A percentile compares a stretch with the other conserved stretches of the same genome.
These are phyloP conservation scores for Nymphaea colorata DNA, from an alignment of 164 flowering plant species.

Conservation along the genomic window DNA sequence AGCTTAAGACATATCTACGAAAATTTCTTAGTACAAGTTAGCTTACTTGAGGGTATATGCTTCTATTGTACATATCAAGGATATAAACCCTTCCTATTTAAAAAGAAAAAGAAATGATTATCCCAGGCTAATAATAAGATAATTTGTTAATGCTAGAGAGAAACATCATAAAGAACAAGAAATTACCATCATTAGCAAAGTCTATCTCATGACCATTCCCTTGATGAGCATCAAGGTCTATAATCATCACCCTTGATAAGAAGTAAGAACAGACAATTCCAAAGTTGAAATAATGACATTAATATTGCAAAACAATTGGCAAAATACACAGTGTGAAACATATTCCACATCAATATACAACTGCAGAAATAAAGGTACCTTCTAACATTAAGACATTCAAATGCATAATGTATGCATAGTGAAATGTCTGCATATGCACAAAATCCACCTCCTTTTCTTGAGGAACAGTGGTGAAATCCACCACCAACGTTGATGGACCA, in stretches of 20 bases:
- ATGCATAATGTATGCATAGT: slow-evolving; percentile 78
- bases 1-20: background rate
- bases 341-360: no score
- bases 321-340: no score
- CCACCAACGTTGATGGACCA: slow-evolving; percentile 99
- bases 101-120: background rate
- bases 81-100: slow-evolving; percentile 76
- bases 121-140: slow-evolving; percentile 6
- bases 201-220: slow-evolving; percentile 97
- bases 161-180: background rate
- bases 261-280: slow-evolving; percentile 4
- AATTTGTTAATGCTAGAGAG: background rate
- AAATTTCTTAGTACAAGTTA: background rate
- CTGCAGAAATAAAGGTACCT: slow-evolving; percentile 8
- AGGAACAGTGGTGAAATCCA: slow-evolving; percentile 96
- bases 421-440: slow-evolving; percentile 94
- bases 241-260: slow-evolving; percentile 80
- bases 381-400: slow-evolving; percentile 54
- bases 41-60: slow-evolving; percentile 80
- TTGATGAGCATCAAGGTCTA: slow-evolving; percentile 99
- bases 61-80: slow-evolving; percentile 84
- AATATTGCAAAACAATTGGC: background rate
- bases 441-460: slow-evolving; percentile 80
- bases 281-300: background rate
- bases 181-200: slow-evolving; percentile 66